phyloP scores from a whole-genome alignment of 1,284 basidiomycete species.

The Spongiforma sp. region DNA sequence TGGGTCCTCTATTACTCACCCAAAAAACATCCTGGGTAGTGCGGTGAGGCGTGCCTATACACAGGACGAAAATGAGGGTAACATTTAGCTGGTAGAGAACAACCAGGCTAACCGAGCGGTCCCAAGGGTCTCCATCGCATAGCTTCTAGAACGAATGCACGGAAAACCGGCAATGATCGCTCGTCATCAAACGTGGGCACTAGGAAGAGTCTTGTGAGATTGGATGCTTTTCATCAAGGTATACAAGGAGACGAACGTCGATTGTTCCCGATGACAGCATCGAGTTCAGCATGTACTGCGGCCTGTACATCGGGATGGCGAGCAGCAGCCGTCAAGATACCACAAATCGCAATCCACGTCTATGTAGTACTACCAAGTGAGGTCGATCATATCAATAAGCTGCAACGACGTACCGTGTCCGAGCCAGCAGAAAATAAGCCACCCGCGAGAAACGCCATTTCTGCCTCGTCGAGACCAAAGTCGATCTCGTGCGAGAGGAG shows the following conservation, averaged over 20 bases:
- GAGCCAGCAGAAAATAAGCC: slow-evolving; percentile 1
- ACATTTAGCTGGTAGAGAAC: too few species aligned
- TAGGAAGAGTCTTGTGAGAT: too few species aligned
- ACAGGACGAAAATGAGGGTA: too few species aligned
- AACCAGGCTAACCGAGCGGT: too few species aligned
- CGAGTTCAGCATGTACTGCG: slow-evolving; percentile 15
- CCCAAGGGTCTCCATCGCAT: slow-evolving; percentile 11
- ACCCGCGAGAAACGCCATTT: slow-evolving; percentile 16
- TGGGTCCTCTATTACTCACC: too few species aligned
- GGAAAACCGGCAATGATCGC: background rate
- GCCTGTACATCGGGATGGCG: slow-evolving; percentile 7
- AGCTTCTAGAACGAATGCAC: slow-evolving; percentile 14
- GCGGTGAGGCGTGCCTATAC: too few species aligned
- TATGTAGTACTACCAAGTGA: background rate
- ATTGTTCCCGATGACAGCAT: slow-evolving; percentile 2
- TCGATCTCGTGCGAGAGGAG: slow-evolving; percentile 7
- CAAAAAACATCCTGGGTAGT: too few species aligned
- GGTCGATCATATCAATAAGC: background rate
- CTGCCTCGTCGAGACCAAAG: slow-evolving; percentile 7
- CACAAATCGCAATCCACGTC: background rate
- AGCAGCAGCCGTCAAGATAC: slow-evolving; percentile 2
- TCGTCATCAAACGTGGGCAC: slow-evolving; percentile 10
- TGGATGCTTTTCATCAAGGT: too few species aligned
- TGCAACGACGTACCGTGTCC: slow-evolving; percentile 7
- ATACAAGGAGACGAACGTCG: background rate